Evolutionary conservation across 306 rosid species (phyloP), one percentile per base, ranked within the genome.

Genomic region (Quillaja saponaria): DNA sequence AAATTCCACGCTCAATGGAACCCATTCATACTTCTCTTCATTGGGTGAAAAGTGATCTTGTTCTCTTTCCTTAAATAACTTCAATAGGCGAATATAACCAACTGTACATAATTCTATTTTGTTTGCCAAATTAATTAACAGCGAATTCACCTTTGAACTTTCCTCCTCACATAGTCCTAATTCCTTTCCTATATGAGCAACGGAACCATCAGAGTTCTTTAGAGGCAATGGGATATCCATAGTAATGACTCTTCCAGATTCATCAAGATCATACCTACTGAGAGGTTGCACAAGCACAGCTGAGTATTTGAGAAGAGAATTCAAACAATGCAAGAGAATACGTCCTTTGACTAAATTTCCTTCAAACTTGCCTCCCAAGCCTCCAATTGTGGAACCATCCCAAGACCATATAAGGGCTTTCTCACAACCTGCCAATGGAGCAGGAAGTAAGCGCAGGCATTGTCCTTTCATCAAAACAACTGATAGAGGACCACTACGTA

Each of bases 381-480:
- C 99, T 71, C 95, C 96, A 59, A 92, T 54, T 17, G 87, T 46
- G 59, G 94, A 76, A 68, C 95, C 85, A 64, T 89, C 99, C 99
- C 95, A 92, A 75, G 97, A 85, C 97, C 97, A 92, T 71, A 92
- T 31, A 51, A 89, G 84, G 67, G 97, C 99, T 72, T 92, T 92
- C 86, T 87, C 95, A 64, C 95, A 92, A 56, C 90, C 91, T 49
- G 91, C 86, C 81, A 92, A 76, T 48, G 99, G 97, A 55, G 95
- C 95, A 78, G 99, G 99, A 81, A 92, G 97, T 71, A 85, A 69
- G 31, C 96, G 90, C 44, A 92, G 55, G 71, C 90, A 89, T 63
- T 92, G 96, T 54, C 99, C 99, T 75, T 85, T 92, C 95, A 92
- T 92, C 61, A 92, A 78, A 79, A 89, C 84, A 81, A 92, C 86